A percentile compares a stretch with the other conserved stretches of the same genome.
phyloP scores from a whole-genome alignment of 2,329 filamentous ascomycete species.

The Didymella segeticola region DNA sequence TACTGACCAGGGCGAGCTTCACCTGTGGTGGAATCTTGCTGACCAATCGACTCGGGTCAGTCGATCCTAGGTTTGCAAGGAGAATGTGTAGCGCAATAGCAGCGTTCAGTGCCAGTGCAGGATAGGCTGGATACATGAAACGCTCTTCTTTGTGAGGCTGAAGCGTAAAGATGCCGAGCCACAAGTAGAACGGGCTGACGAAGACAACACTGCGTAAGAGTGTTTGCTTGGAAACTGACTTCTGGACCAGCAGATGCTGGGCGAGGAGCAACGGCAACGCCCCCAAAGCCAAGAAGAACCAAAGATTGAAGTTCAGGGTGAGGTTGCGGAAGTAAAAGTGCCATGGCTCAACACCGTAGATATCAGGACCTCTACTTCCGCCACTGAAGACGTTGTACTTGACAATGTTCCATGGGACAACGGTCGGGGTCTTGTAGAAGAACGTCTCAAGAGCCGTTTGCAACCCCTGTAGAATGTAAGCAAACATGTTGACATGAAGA shows the following conservation, averaged over 20 bases:
- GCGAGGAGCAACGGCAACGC: slow-evolving; percentile 77
- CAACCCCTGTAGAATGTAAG: slow-evolving; percentile 57
- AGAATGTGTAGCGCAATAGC: slow-evolving; percentile 83
- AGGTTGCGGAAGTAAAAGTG: slow-evolving; percentile 95
- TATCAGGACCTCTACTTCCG: slow-evolving; percentile 78
- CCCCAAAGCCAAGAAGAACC: slow-evolving; percentile 81
- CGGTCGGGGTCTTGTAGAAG: slow-evolving; percentile 79
- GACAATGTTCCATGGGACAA: slow-evolving; percentile 92
- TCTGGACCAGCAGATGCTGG: slow-evolving; percentile 71
- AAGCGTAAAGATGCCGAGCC: slow-evolving; percentile 87
- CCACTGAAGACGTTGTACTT: slow-evolving; percentile 92
- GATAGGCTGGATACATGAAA: slow-evolving; percentile 98
- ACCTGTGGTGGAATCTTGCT: slow-evolving; percentile 76
- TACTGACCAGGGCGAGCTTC: slow-evolving; percentile 70
- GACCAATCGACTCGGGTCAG: slow-evolving; percentile 69
- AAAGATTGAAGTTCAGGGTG: slow-evolving; percentile 91
- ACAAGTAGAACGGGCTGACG: slow-evolving; percentile 87
- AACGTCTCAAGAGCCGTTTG: slow-evolving; percentile 78
- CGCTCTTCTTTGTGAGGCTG: slow-evolving; percentile 98
- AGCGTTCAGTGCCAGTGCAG: slow-evolving; percentile 86
- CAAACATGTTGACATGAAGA: neutral
- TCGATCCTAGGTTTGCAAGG: slow-evolving; percentile 75
- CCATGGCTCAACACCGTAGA: slow-evolving; percentile 97
- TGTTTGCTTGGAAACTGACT: slow-evolving; percentile 69
- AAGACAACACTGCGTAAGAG: slow-evolving; percentile 79